Percentiles rank a stretch among this genome's conserved stretches.
These are phyloP conservation scores for Thelonectria olida DNA, from an alignment of 2,329 filamentous ascomycete species.

Conservation along the genomic window DNA sequence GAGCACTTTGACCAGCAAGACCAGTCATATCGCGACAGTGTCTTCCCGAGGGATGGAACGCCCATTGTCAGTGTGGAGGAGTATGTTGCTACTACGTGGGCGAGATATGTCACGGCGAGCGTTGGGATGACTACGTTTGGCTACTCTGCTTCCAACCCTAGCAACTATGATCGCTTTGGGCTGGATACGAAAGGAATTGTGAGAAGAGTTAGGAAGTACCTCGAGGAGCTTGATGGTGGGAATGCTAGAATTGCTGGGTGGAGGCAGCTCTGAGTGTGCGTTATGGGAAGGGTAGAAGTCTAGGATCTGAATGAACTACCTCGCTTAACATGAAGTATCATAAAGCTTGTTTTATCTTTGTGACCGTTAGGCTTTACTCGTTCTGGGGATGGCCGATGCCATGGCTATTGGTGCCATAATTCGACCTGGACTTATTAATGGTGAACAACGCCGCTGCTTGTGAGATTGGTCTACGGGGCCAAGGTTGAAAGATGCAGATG, in stretches of 20 bases:
- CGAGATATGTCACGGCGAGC: constrained; percentile 54
- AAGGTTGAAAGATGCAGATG: too few species aligned
- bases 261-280: constrained; percentile 28
- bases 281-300: too few species aligned
- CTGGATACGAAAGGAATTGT: constrained; percentile 53
- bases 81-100: constrained; percentile 58
- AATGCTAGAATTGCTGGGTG: constrained; percentile 35
- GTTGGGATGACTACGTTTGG: constrained; percentile 55
- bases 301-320: too few species aligned
- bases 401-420: too few species aligned
- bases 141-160: constrained; percentile 56
- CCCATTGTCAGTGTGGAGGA: constrained; percentile 58
- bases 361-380: too few species aligned
- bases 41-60: constrained; percentile 25
- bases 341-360: too few species aligned
- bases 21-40: constrained; percentile 45
- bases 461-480: too few species aligned
- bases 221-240: constrained; percentile 29
- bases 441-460: too few species aligned
- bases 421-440: too few species aligned
- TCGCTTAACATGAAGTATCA: too few species aligned
- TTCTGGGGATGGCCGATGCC: too few species aligned
- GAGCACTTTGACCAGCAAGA: constrained; percentile 50
- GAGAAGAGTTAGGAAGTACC: constrained; percentile 30
- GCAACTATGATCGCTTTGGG: constrained; percentile 58